Evolutionary conservation across 257 asterid species (phyloP).

Genomic region (Solanum virginianum): DNA sequence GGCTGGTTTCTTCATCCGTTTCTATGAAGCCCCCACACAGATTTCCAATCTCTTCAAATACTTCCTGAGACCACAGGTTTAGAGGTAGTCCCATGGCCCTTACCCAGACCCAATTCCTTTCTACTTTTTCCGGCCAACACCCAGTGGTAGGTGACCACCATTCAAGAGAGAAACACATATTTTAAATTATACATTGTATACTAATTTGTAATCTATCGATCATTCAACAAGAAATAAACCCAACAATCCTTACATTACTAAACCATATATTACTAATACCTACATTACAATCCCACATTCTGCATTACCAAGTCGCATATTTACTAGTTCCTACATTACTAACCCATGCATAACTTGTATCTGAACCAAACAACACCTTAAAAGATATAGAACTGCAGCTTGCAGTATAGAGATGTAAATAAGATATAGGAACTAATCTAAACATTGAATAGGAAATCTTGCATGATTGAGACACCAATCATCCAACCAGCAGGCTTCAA

Average conservation of each 20-base stretch:
- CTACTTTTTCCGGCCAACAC: too few species aligned
- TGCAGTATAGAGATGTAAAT: background rate
- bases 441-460: background rate
- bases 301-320: too few species aligned
- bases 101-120: too few species aligned
- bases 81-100: too few species aligned
- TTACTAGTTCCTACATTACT: background rate
- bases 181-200: background rate
- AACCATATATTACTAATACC: too few species aligned
- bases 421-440: background rate
- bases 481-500: background rate
- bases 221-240: background rate
- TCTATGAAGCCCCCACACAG: too few species aligned
- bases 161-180: too few species aligned
- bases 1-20: too few species aligned
- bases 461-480: background rate
- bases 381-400: background rate
- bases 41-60: too few species aligned
- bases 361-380: background rate
- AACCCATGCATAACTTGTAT: background rate
- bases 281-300: too few species aligned
- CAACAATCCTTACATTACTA: background rate
- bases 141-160: too few species aligned
- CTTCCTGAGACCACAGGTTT: too few species aligned
- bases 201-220: background rate